Evolutionary conservation across 2,329 filamentous ascomycete species (phyloP).

Genomic region (Phyllosticta ampelicida): DNA sequence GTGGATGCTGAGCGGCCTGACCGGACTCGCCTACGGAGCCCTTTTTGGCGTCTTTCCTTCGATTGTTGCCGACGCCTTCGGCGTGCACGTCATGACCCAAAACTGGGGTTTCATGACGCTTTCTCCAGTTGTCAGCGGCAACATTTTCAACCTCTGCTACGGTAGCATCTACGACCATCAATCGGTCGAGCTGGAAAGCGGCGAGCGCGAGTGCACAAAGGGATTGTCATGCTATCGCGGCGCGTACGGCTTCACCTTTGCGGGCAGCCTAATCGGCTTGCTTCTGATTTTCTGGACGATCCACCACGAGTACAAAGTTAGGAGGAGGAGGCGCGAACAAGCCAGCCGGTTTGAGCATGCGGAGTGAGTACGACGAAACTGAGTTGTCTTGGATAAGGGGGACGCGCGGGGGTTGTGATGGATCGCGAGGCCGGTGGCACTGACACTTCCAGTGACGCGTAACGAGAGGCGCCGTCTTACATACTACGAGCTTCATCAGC

Average conservation of each 20-base stretch:
- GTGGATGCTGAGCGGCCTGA: conserved; percentile 68
- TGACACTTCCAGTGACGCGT: not conserved
- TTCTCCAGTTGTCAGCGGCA: conserved; percentile 75
- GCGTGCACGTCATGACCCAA: conserved; percentile 75
- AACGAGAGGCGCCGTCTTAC: not conserved
- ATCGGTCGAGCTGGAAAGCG: conserved; percentile 55
- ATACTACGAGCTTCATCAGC: not conserved
- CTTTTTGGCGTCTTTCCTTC: conserved; percentile 91
- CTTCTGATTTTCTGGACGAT: conserved; percentile 62
- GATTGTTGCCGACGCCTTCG: conserved; percentile 77
- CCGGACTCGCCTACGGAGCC: conserved; percentile 83
- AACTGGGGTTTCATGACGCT: conserved; percentile 97
- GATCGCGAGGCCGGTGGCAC: not conserved
- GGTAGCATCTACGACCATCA: conserved; percentile 74
- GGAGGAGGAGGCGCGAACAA: conserved; percentile 16
- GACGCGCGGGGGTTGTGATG: not conserved
- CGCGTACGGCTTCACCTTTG: conserved; percentile 71
- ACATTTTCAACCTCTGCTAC: conserved; percentile 88
- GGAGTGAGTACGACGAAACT: not conserved
- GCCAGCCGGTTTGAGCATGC: not conserved
- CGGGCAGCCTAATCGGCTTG: conserved; percentile 59
- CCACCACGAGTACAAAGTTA: conserved; percentile 40
- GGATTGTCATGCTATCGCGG: conserved; percentile 70
- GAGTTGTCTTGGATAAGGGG: not conserved
- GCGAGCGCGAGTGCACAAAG: conserved; percentile 63